Evolutionary conservation across 169 alveolate genomes (phyloP).

Genomic region (Eimeria sp.): DNA sequence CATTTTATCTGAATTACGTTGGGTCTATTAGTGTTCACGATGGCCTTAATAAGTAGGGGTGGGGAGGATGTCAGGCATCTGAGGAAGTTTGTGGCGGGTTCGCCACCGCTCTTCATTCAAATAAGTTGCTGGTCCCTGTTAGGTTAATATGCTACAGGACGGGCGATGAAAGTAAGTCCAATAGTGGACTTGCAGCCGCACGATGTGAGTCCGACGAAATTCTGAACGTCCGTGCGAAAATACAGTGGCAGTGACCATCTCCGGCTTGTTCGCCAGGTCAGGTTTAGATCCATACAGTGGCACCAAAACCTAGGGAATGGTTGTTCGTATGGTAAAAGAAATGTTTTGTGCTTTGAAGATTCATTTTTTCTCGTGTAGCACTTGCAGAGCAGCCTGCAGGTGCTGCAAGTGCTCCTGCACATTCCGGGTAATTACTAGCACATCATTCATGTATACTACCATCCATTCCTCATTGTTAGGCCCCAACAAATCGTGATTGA

Average conservation of each 20-base stretch:
- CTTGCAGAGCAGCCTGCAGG: background rate
- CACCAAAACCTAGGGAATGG: background rate
- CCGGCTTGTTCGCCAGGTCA: background rate
- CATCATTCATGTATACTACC: background rate
- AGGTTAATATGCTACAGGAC: background rate
- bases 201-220: background rate
- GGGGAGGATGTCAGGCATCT: background rate
- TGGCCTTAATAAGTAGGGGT: too few species aligned
- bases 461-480: background rate
- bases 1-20: too few species aligned
- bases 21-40: too few species aligned
- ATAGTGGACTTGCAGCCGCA: background rate
- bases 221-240: background rate
- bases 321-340: background rate
- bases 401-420: background rate
- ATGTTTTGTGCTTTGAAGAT: background rate
- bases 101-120: too few species aligned
- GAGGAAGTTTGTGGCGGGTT: too few species aligned
- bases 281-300: background rate
- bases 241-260: background rate
- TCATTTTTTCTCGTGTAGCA: background rate
- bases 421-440: background rate
- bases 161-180: background rate
- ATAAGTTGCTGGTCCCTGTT: too few species aligned
- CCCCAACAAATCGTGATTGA: background rate